These are phyloP conservation scores for Chrysosporium queenslandicum DNA, from an alignment of 2,329 filamentous ascomycete species.

Conservation along the genomic window DNA sequence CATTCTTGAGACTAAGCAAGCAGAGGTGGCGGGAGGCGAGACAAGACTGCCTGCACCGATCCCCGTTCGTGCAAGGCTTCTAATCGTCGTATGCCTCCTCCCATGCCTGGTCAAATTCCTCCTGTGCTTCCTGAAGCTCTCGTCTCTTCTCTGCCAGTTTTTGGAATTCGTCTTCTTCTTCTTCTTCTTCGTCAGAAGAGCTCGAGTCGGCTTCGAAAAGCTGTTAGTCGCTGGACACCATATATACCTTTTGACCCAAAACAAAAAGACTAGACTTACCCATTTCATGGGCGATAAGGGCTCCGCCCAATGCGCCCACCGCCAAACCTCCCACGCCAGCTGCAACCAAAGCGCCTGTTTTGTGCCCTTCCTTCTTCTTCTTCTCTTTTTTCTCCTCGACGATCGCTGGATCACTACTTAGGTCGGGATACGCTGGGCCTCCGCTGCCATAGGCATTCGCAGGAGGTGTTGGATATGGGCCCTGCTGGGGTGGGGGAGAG, in stretches of 20 bases:
- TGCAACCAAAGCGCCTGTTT: conserved; percentile 1
- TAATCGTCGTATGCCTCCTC: not conserved
- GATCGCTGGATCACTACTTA: not conserved
- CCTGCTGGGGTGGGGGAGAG: not conserved
- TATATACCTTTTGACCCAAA: no score
- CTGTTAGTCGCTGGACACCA: no score
- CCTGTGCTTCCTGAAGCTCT: not conserved
- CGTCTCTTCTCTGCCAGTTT: not conserved
- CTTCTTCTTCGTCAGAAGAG: not conserved
- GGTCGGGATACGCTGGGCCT: not conserved
- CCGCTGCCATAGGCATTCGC: not conserved
- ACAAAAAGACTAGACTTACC: not conserved
- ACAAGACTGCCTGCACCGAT: no score
- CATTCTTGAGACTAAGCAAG: no score
- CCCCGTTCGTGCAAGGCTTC: no score
- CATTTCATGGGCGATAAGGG: not conserved
- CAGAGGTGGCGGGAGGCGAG: no score
- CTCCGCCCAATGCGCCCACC: not conserved
- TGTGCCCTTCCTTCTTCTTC: conserved; percentile 22
- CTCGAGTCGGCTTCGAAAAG: not conserved
- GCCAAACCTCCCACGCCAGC: conserved; percentile 4
- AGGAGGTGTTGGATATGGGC: not conserved
- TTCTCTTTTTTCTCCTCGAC: not conserved
- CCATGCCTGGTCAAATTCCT: conserved; percentile 1
- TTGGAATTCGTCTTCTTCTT: not conserved